These are phyloP conservation scores for Luzula sylvatica DNA, from an alignment of 176 grass and related monocot genomes.

Conservation along the genomic window DNA sequence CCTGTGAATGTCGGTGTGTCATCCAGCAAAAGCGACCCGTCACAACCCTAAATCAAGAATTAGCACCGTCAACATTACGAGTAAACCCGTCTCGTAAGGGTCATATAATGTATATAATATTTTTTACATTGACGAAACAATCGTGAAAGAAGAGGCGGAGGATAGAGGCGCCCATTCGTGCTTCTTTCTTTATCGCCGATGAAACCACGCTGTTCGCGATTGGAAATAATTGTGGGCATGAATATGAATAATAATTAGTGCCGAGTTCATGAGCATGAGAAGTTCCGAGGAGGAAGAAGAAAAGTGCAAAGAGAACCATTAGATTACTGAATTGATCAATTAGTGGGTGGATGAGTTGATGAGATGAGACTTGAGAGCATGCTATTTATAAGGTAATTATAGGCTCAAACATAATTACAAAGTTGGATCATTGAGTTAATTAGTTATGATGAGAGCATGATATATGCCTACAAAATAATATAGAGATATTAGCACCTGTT, in stretches of 20 bases:
- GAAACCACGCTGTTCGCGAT: slow-evolving; percentile 26
- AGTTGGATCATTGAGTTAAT: too few species aligned
- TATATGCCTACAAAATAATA: too few species aligned
- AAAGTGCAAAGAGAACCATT: slow-evolving; percentile 20
- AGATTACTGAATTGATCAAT: neutral
- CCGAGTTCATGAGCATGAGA: slow-evolving; percentile 36
- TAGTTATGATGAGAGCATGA: too few species aligned
- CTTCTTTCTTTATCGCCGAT: slow-evolving; percentile 14
- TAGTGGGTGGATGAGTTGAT: neutral
- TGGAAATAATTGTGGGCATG: slow-evolving; percentile 39
- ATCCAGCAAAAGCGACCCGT: slow-evolving; percentile 37
- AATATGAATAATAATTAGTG: slow-evolving; percentile 37
- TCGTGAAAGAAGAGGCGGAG: slow-evolving; percentile 59
- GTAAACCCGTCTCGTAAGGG: too few species aligned
- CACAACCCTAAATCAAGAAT: slow-evolving; percentile 29
- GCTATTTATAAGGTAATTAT: too few species aligned
- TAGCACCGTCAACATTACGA: neutral
- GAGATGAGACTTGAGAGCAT: too few species aligned
- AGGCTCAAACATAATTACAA: too few species aligned
- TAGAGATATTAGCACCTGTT: too few species aligned
- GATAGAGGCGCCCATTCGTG: slow-evolving; percentile 59
- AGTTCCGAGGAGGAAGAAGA: slow-evolving; percentile 22
- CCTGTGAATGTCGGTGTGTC: slow-evolving; percentile 24
- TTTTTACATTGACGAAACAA: slow-evolving; percentile 49
- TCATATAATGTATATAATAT: too few species aligned